Conservation (phyloP, 2,329 filamentous ascomycete species). For the Fusarium sp. region DNA sequence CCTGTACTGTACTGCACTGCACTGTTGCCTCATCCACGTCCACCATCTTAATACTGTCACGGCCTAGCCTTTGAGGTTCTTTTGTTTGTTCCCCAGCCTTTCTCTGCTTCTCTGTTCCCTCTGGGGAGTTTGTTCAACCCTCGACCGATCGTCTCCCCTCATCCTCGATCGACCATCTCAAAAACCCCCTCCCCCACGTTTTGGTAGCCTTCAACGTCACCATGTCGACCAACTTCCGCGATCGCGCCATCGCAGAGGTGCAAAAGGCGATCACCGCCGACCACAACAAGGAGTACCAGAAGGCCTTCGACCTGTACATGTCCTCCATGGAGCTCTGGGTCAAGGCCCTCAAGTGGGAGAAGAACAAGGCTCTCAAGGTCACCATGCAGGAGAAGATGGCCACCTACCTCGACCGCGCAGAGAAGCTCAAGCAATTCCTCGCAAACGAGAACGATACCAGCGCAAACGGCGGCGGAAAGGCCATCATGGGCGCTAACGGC, state of each 20-base stretch:
- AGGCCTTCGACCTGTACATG: conserved; percentile 97
- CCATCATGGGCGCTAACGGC: conserved; percentile 75
- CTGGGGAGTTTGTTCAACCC: conserved; percentile 11
- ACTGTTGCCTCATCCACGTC: conserved; percentile 38
- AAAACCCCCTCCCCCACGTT: conserved; percentile 32
- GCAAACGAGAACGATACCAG: conserved; percentile 80
- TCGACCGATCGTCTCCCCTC: not conserved
- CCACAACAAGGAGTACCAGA: conserved; percentile 95
- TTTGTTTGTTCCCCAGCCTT: not conserved
- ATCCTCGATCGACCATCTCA: not conserved
- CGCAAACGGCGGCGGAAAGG: conserved; percentile 71
- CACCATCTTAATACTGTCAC: conserved; percentile 21
- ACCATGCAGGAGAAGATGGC: conserved; percentile 95
- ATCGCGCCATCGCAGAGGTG: conserved; percentile 94
- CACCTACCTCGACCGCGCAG: conserved; percentile 98
- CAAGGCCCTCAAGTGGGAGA: conserved; percentile 99
- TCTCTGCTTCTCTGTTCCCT: not conserved
- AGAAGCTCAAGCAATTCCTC: conserved; percentile 95
- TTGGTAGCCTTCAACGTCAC: conserved; percentile 45
- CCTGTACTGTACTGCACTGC: conserved; percentile 18
- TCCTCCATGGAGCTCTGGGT: conserved; percentile 97
- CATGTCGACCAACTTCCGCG: conserved; percentile 98
- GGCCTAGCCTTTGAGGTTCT: conserved; percentile 5
- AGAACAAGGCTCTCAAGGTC: conserved; percentile 96
- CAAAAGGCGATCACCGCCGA: conserved; percentile 98